phyloP scores from a whole-genome alignment of 495 filamentous ascomycete genomes.

The Glarea lozoyensis region DNA sequence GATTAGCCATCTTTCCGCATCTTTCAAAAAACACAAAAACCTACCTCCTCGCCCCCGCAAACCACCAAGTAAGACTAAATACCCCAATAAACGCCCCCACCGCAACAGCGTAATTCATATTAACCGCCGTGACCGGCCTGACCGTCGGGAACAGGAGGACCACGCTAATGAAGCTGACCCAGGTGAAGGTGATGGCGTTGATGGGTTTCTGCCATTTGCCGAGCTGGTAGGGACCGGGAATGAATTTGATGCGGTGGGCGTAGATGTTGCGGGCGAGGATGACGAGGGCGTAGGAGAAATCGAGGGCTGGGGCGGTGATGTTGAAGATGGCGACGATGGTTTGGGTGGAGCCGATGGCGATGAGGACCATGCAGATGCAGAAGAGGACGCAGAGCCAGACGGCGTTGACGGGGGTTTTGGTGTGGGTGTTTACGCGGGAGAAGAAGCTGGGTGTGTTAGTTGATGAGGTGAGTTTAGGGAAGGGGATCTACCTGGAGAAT shows the following conservation, averaged over 20 bases:
- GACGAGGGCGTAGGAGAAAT: slow-evolving; percentile 60
- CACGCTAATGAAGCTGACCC: slow-evolving; percentile 60
- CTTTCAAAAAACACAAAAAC: slow-evolving; percentile 10
- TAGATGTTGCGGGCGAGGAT: slow-evolving; percentile 53
- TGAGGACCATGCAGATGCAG: slow-evolving; percentile 50
- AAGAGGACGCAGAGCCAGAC: slow-evolving; percentile 66
- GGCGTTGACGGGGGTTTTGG: slow-evolving; percentile 56
- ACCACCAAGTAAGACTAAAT: slow-evolving; percentile 62
- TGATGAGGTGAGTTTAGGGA: too few species aligned
- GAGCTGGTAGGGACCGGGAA: slow-evolving; percentile 55
- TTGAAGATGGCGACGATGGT: slow-evolving; percentile 64
- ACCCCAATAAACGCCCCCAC: slow-evolving; percentile 54
- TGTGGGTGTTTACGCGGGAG: slow-evolving; percentile 46
- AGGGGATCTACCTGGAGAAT: slow-evolving; percentile 43
- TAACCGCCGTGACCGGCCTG: slow-evolving; percentile 50
- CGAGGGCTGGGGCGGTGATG: slow-evolving; percentile 60
- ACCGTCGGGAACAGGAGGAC: slow-evolving; percentile 58
- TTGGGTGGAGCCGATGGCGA: slow-evolving; percentile 59
- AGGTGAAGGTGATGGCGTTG: slow-evolving; percentile 51
- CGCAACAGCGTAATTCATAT: slow-evolving; percentile 65
- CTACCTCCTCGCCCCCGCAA: slow-evolving; percentile 47
- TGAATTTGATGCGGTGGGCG: slow-evolving; percentile 46
- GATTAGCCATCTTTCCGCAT: neutral
- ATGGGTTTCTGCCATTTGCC: slow-evolving; percentile 50
- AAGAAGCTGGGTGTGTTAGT: slow-evolving; percentile 34